phyloP scores from a whole-genome alignment of 768 basidiomycete species.

The Lyophyllum shimeji region DNA sequence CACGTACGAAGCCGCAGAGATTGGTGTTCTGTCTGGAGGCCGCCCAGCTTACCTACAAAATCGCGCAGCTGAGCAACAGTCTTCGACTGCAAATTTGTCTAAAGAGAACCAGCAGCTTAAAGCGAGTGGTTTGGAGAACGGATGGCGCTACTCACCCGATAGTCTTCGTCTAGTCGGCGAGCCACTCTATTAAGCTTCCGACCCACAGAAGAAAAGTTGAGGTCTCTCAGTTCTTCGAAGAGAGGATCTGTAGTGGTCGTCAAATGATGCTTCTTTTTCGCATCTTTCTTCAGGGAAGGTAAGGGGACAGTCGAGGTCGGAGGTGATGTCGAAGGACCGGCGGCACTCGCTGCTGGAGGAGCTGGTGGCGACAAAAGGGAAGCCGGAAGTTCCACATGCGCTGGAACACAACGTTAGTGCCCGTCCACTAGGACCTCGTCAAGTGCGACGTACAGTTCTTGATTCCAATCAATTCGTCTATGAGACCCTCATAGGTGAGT shows the following conservation, averaged over 20 bases:
- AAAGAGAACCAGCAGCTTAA: slow-evolving; percentile 5
- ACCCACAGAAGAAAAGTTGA: slow-evolving; percentile 91
- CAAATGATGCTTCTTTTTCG: slow-evolving; percentile 88
- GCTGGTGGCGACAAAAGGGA: slow-evolving; percentile 63
- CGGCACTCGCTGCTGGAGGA: slow-evolving; percentile 37
- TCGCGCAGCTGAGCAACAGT: slow-evolving; percentile 90
- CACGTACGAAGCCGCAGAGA: slow-evolving; percentile 81
- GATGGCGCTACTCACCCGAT: slow-evolving; percentile 55
- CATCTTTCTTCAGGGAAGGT: slow-evolving; percentile 64
- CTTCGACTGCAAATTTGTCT: slow-evolving; percentile 86
- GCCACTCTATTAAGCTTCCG: slow-evolving; percentile 79
- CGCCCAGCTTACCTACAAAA: slow-evolving; percentile 94
- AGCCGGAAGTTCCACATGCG: slow-evolving; percentile 77
- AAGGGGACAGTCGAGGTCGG: slow-evolving; percentile 40
- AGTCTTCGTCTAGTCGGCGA: slow-evolving; percentile 85
- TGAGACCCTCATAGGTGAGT: slow-evolving; percentile 92
- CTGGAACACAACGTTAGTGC: slow-evolving; percentile 34
- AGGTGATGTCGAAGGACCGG: slow-evolving; percentile 37
- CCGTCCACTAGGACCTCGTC: neutral
- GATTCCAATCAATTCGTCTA: slow-evolving; percentile 90
- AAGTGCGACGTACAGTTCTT: slow-evolving; percentile 69
- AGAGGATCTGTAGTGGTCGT: slow-evolving; percentile 78
- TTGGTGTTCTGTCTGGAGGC: slow-evolving; percentile 90
- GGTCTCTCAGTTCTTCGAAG: slow-evolving; percentile 79
- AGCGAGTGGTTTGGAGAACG: neutral